Percentiles rank a stretch among this genome's conserved stretches.
Conservation (phyloP, 805 yeast genomes). For the Hanseniaspora clermontiae region DNA sequence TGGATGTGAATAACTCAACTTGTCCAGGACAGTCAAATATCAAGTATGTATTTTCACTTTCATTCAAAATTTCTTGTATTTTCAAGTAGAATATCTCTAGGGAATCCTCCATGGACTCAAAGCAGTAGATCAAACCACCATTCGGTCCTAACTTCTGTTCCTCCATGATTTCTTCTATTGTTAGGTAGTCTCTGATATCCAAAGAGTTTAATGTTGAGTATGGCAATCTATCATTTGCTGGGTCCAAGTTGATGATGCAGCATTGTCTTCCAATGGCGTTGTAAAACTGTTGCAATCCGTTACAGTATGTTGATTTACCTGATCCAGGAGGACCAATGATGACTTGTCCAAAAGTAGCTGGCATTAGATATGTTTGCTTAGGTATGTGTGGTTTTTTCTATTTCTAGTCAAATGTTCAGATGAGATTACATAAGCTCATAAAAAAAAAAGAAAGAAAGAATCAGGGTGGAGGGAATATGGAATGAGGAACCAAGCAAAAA, state of each 20-base stretch:
- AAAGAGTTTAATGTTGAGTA: constrained; percentile 52
- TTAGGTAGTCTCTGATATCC: constrained; percentile 66
- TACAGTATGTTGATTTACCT: constrained; percentile 90
- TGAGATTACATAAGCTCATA: not conserved
- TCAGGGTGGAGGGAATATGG: not conserved
- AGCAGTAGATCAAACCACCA: constrained; percentile 83
- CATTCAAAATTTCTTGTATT: constrained; percentile 42
- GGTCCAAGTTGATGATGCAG: constrained; percentile 79
- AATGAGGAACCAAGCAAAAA: too few relatives aligned
- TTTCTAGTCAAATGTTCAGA: not conserved
- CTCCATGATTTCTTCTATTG: constrained; percentile 67
- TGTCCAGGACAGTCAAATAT: constrained; percentile 93
- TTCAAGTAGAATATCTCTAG: constrained; percentile 47
- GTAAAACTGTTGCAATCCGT: constrained; percentile 83
- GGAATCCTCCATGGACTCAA: constrained; percentile 51
- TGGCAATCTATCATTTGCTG: constrained; percentile 64
- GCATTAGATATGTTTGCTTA: constrained; percentile 26
- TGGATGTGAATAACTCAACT: constrained; percentile 87
- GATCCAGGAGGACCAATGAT: constrained; percentile 98
- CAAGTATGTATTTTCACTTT: constrained; percentile 47
- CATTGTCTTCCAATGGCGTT: constrained; percentile 88
- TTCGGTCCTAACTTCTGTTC: constrained; percentile 63
- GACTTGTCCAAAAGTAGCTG: constrained; percentile 60
- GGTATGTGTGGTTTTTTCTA: not conserved
- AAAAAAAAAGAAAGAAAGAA: not conserved